Evolutionary conservation across 805 yeast species (phyloP).

Genomic region (Yarrowia yakushimensis): DNA sequence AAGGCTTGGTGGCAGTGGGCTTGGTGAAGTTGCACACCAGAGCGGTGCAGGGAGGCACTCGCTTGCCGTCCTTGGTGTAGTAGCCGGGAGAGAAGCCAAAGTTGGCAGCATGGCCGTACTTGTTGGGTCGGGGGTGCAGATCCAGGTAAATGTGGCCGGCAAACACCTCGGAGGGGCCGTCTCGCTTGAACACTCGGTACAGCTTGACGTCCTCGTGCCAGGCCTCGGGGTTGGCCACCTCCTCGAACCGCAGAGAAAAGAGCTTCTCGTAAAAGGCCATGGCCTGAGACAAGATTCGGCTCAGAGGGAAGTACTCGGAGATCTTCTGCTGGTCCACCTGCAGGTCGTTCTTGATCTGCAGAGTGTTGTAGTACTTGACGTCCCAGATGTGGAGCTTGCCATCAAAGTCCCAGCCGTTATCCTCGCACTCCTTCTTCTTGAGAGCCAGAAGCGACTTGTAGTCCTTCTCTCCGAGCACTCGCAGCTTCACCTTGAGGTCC

Average conservation of each 20-base stretch:
- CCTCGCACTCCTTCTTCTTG: constrained; percentile 51
- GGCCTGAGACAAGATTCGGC: constrained; percentile 65
- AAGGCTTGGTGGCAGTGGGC: constrained; percentile 65
- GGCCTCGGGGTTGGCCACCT: constrained; percentile 44
- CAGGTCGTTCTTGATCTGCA: constrained; percentile 62
- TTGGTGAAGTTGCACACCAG: constrained; percentile 82
- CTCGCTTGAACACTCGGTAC: constrained; percentile 60
- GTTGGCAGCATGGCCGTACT: constrained; percentile 86
- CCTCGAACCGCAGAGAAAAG: constrained; percentile 64
- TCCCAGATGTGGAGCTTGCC: constrained; percentile 64
- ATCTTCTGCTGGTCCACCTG: constrained; percentile 69
- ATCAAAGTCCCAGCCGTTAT: constrained; percentile 44
- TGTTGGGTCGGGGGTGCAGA: constrained; percentile 80
- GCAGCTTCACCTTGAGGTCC: constrained; percentile 57
- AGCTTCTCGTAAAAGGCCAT: constrained; percentile 64
- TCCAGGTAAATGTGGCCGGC: constrained; percentile 79
- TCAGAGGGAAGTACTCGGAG: constrained; percentile 74
- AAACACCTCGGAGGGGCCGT: constrained; percentile 53
- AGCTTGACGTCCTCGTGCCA: constrained; percentile 83
- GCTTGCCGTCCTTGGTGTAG: constrained; percentile 45
- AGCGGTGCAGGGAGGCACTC: constrained; percentile 67
- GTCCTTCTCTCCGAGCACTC: constrained; percentile 59
- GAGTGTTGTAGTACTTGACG: constrained; percentile 59
- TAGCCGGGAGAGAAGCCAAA: constrained; percentile 65
- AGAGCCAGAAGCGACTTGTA: constrained; percentile 46